Conservation (phyloP, 2,329 filamentous ascomycete species). For the Zymoseptoria pseudotritici region DNA sequence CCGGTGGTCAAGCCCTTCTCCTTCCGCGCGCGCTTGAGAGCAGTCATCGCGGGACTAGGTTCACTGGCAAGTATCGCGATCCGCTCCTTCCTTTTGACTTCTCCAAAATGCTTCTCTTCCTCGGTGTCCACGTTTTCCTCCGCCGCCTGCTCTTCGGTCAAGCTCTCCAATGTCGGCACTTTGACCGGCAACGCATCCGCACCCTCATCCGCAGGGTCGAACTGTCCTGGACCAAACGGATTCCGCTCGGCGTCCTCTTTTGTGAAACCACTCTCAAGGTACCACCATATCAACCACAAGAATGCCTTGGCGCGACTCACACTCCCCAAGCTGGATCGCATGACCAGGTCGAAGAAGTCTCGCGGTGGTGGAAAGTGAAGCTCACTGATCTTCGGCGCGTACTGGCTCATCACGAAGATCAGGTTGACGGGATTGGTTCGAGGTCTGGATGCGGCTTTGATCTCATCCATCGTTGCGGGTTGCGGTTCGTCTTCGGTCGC, state of each 20-base stretch:
- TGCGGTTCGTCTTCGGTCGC: conserved; percentile 87
- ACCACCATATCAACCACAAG: conserved; percentile 98
- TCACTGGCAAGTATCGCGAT: conserved; percentile 67
- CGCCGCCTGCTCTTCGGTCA: conserved; percentile 59
- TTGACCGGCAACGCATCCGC: conserved; percentile 42
- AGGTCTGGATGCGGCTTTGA: conserved; percentile 61
- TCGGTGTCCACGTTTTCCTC: conserved; percentile 67
- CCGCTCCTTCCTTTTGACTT: conserved; percentile 65
- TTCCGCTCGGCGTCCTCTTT: conserved; percentile 82
- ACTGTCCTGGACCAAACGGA: conserved; percentile 64
- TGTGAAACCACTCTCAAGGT: conserved; percentile 91
- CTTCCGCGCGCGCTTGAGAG: conserved; percentile 42
- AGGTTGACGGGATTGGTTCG: conserved; percentile 95
- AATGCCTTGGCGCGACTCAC: conserved; percentile 79
- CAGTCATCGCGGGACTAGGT: conserved; percentile 57
- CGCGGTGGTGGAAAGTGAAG: conserved; percentile 76
- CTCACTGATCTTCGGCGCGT: conserved; percentile 85
- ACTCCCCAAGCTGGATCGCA: conserved; percentile 79
- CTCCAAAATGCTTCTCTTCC: conserved; percentile 63
- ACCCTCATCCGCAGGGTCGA: conserved; percentile 34
- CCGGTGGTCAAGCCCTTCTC: conserved; percentile 35
- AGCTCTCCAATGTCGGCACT: conserved; percentile 58
- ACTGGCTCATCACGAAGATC: conserved; percentile 87
- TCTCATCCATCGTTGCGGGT: conserved; percentile 73
- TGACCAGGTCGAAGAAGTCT: conserved; percentile 95